Percentiles rank a stretch among this genome's conserved stretches.
Conservation (phyloP, 768 basidiomycete species). For the Leccinum incarnatum region DNA sequence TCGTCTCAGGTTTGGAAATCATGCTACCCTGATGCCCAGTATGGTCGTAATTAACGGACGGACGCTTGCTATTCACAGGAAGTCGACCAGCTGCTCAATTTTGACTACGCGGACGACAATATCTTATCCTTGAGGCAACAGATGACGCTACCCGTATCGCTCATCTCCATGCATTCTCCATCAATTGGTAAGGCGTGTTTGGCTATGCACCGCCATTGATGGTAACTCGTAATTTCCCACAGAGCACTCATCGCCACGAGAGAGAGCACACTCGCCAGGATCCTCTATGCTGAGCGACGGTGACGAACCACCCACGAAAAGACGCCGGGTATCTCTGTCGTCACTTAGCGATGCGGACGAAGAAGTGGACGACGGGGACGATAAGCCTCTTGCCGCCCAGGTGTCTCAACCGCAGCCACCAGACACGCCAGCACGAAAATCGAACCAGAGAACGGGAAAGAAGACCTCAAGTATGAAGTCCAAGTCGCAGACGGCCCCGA, state of each 20-base stretch:
- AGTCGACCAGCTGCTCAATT: conserved; percentile 72
- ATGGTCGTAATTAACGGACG: conserved; percentile 14
- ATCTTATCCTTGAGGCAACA: conserved; percentile 68
- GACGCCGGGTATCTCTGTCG: conserved; percentile 55
- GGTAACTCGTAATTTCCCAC: conserved; percentile 13
- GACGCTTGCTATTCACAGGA: conserved; percentile 48
- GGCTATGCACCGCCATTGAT: not conserved
- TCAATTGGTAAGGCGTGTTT: conserved; percentile 47
- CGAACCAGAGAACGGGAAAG: conserved; percentile 49
- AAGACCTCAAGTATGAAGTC: conserved; percentile 55
- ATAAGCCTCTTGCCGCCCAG: conserved; percentile 53
- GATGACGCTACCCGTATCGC: conserved; percentile 55
- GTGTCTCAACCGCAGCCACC: conserved; percentile 31
- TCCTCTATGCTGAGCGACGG: conserved; percentile 48
- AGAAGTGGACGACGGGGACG: conserved; percentile 59
- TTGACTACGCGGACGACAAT: conserved; percentile 69
- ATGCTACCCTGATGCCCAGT: conserved; percentile 9
- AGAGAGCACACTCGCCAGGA: conserved; percentile 18
- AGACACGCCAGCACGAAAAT: conserved; percentile 32
- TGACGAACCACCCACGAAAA: conserved; percentile 49
- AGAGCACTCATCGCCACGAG: conserved; percentile 24
- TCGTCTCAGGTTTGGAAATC: conserved; percentile 23
- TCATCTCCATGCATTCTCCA: conserved; percentile 48
- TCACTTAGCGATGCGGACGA: conserved; percentile 45
- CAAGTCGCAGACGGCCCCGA: conserved; percentile 57